Evolutionary conservation across 208 protist species (phyloP).

Genomic region (Phytomonas sp.): DNA sequence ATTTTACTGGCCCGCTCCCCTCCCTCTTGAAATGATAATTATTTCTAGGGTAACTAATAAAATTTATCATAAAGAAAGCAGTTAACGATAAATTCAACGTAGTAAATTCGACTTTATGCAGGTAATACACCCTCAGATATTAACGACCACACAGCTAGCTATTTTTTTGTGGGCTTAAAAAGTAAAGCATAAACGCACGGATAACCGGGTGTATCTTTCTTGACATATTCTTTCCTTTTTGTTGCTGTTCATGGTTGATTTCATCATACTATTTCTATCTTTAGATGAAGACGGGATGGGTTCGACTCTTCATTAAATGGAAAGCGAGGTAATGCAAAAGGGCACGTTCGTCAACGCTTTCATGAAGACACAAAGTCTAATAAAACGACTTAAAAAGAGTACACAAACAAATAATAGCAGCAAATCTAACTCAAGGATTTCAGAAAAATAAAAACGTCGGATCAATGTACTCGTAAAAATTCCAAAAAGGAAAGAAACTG

Average conservation of each 20-base stretch:
- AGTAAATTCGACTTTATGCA: not conserved
- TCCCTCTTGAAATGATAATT: not conserved
- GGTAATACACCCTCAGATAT: not conserved
- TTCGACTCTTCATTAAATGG: not conserved
- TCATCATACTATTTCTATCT: not conserved
- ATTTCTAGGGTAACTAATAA: not conserved
- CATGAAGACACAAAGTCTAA: not conserved
- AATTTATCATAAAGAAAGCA: not conserved
- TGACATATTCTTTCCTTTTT: not conserved
- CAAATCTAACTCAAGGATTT: not conserved
- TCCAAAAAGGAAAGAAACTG: not conserved
- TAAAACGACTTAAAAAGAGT: not conserved
- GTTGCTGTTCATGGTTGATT: not conserved
- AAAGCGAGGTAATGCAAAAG: not conserved
- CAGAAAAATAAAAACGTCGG: not conserved
- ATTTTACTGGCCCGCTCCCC: not conserved
- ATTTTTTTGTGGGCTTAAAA: not conserved
- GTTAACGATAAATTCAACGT: not conserved
- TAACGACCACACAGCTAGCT: not conserved
- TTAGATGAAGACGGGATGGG: not conserved
- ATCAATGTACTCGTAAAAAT: not conserved
- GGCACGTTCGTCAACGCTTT: not conserved
- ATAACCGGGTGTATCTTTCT: not conserved
- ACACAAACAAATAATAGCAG: slow-evolving; percentile 1
- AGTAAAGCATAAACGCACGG: not conserved